Base-by-base conservation (phyloP, 192 early-diverging fungal genomes). In the Powellomyces hirtus region DNA sequence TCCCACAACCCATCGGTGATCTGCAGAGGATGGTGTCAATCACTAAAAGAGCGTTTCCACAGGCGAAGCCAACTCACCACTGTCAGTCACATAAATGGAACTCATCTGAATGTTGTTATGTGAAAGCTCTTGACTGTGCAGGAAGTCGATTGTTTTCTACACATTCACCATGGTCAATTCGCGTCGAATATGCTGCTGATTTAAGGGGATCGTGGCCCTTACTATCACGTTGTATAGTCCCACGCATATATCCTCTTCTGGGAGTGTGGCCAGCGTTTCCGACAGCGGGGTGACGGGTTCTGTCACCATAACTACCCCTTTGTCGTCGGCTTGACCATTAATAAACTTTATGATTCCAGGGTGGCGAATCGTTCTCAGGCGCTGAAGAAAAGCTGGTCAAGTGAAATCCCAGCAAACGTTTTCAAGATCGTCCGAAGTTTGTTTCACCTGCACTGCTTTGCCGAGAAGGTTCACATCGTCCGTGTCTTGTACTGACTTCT, bases 91-190 rank as follows among this genome's bases (percentile, higher is more conserved):
- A 27, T 64, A 79, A 22, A 79, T 42, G n/a, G 71, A 73, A 10
- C 59, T 55, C 7, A 76, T 20, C 38, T 73, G 70, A 24, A 79
- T 36, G 45, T 76, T 76, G 74, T 79, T 79, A 57, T 79, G 78
- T 11, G 69, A 72, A 16, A 79, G 59, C 14, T 61, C 38, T 44
- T 79, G 34, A 20, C 4, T n/a, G 50, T 79, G 78, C 31, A 79
- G 46, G 53, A 79, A 79, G 14, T 24, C 57, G 0, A 79, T 42
- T 2, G 78, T 74, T 66, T 73, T 72, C 72, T 75, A 46, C 44
- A 56, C 40, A 49, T 2, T 24, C 2, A 14, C 26, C 16, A 16
- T 5, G 5, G 46, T 49, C 26, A 49, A 2, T 24, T 16, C 5
- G 14, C 4, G 46, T 49, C 5, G 2, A 42, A 3, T 24, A 24